Evolutionary conservation across 768 basidiomycete genomes (phyloP).

Genomic region (Trametes sanguinea): DNA sequence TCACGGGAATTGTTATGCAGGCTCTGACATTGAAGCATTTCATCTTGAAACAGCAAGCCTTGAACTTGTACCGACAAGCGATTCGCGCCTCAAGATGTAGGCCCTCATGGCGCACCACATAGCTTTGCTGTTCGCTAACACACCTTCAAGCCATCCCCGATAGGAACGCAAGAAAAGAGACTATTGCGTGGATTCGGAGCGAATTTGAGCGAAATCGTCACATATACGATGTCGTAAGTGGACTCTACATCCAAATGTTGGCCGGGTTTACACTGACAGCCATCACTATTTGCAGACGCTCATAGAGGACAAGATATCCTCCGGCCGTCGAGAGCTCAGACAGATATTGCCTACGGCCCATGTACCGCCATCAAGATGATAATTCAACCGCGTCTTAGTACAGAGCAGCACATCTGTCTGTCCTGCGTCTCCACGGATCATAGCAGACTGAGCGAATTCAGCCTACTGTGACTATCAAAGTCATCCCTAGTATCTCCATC

Average conservation of each 20-base stretch:
- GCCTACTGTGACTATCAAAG: no score
- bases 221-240: slow-evolving; percentile 57
- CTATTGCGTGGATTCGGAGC: slow-evolving; percentile 68
- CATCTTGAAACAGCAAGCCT: slow-evolving; percentile 61
- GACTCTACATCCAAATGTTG: background rate
- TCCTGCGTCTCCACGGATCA: no score
- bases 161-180: slow-evolving; percentile 60
- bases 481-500: no score
- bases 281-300: slow-evolving; percentile 39
- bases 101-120: slow-evolving; percentile 6
- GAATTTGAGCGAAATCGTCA: slow-evolving; percentile 69
- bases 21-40: slow-evolving; percentile 67
- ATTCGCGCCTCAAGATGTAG: slow-evolving; percentile 70
- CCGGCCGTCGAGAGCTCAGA: slow-evolving; percentile 60
- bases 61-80: slow-evolving; percentile 65
- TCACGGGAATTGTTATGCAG: slow-evolving; percentile 13
- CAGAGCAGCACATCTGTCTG: no score
- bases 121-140: slow-evolving; percentile 9
- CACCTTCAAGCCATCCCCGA: slow-evolving; percentile 60
- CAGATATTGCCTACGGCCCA: slow-evolving; percentile 49
- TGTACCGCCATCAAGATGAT: slow-evolving; percentile 3
- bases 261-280: background rate
- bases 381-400: background rate
- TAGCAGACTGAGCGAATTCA: no score
- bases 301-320: slow-evolving; percentile 62